Evolutionary conservation across 306 rosid genomes (phyloP).

Genomic region (Cucurbita maxima): DNA sequence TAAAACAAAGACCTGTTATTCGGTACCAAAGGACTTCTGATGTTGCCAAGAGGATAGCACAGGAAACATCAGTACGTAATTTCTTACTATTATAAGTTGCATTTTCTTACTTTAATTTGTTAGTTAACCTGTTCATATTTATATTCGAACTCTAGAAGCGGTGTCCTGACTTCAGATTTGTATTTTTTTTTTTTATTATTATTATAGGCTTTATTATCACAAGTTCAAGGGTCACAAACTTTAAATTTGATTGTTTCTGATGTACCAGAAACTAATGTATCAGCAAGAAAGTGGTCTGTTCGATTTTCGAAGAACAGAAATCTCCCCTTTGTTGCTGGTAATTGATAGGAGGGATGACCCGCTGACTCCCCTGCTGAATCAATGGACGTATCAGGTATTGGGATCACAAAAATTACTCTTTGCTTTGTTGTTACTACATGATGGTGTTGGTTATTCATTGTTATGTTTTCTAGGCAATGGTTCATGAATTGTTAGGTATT

Average conservation of each 20-base stretch:
- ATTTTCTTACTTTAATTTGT: not conserved
- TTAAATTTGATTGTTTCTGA: constrained; percentile 10
- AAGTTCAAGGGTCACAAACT: not conserved
- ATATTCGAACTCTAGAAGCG: not conserved
- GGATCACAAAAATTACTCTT: not conserved
- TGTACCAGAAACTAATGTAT: constrained; percentile 86
- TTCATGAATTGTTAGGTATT: constrained; percentile 89
- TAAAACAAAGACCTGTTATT: constrained; percentile 78
- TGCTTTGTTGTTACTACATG: not conserved
- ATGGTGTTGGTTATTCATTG: not conserved
- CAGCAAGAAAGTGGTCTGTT: constrained; percentile 90
- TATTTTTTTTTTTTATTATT: not conserved
- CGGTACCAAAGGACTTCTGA: constrained; percentile 93
- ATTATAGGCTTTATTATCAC: not conserved
- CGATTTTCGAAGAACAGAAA: constrained; percentile 78
- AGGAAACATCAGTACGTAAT: constrained; percentile 58
- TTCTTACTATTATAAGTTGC: not conserved
- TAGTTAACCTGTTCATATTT: not conserved
- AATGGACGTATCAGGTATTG: constrained; percentile 94
- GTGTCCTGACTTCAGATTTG: not conserved
- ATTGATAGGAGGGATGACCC: constrained; percentile 98
- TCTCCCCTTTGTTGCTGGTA: constrained; percentile 79
- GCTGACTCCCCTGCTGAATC: constrained; percentile 72
- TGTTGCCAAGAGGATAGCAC: constrained; percentile 79
- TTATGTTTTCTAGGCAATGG: constrained; percentile 65